A percentile compares a stretch with the other conserved stretches of the same genome.
Evolutionary conservation across 1,284 basidiomycete genomes (phyloP).

Genomic region (Sporisorium scitamineum): DNA sequence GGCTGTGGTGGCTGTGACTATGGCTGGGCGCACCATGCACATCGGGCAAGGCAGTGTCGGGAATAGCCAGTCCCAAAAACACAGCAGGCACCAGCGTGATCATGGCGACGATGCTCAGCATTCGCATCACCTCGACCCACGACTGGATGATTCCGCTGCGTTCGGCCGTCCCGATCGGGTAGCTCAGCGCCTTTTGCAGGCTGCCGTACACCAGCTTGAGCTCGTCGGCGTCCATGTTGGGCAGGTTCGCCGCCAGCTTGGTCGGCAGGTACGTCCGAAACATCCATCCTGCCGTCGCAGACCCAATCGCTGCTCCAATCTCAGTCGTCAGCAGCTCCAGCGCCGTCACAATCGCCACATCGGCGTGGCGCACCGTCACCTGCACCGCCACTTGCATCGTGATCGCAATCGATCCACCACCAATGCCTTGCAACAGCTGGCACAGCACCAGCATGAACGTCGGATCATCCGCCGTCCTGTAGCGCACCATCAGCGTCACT

Average conservation of each 20-base stretch:
- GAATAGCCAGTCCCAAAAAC: constrained; percentile 56
- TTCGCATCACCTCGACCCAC: constrained; percentile 65
- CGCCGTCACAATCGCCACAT: constrained; percentile 85
- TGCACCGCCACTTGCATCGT: constrained; percentile 81
- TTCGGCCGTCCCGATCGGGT: constrained; percentile 61
- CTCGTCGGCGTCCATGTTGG: constrained; percentile 60
- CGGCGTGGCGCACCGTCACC: constrained; percentile 79
- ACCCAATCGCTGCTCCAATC: constrained; percentile 80
- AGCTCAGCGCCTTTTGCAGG: constrained; percentile 66
- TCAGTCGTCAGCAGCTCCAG: constrained; percentile 83
- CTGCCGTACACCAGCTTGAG: constrained; percentile 62
- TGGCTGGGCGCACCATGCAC: constrained; percentile 30
- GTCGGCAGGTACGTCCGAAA: constrained; percentile 76
- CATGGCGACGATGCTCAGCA: constrained; percentile 60
- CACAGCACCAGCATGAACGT: constrained; percentile 70
- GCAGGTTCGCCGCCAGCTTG: constrained; percentile 74
- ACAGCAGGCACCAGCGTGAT: constrained; percentile 62
- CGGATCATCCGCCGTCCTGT: constrained; percentile 77
- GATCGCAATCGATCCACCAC: constrained; percentile 81
- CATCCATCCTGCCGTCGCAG: constrained; percentile 74
- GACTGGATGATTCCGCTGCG: constrained; percentile 67
- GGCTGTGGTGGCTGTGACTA: constrained; percentile 22
- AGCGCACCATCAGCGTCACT: constrained; percentile 70
- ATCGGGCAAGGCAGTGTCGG: constrained; percentile 54
- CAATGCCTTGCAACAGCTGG: constrained; percentile 80